A percentile compares a stretch with the other conserved stretches of the same genome.
Evolutionary conservation across 371 early-diverging fungal species (phyloP).

Genomic region (Mucor velutinosus): DNA sequence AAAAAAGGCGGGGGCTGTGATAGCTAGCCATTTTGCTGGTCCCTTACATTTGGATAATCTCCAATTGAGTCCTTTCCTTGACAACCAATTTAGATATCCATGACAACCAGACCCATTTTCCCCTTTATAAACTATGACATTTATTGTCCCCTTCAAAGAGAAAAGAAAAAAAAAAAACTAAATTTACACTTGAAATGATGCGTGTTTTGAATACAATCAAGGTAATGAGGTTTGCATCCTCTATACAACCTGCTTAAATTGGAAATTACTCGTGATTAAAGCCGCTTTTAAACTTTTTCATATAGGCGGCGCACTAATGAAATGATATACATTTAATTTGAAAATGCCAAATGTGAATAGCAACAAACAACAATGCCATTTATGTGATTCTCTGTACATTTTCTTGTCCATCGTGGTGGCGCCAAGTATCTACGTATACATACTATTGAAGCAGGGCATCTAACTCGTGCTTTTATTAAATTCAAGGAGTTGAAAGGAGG

Average conservation of each 20-base stretch:
- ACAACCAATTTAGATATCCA: neutral
- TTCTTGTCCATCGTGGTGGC: neutral
- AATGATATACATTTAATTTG: neutral
- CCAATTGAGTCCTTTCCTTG: neutral
- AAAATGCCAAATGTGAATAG: neutral
- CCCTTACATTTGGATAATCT: neutral
- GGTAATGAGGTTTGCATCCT: neutral
- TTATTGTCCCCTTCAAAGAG: neutral
- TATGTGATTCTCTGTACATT: neutral
- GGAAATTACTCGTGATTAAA: conserved; percentile 1
- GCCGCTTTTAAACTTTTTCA: neutral
- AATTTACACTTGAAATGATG: neutral
- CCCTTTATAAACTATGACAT: neutral
- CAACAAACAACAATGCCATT: neutral
- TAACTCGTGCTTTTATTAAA: neutral
- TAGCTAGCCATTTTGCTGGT: neutral
- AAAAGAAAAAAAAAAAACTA: neutral
- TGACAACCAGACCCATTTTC: neutral
- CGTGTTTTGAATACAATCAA: neutral
- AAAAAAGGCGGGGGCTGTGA: conserved; percentile 5
- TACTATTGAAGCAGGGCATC: neutral
- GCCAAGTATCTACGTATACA: neutral
- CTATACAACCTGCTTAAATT: conserved; percentile 1
- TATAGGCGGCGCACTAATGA: neutral
- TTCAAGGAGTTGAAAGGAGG: neutral